Evolutionary conservation across 2,329 filamentous ascomycete species (phyloP).

Genomic region (Ilyonectria sp.): DNA sequence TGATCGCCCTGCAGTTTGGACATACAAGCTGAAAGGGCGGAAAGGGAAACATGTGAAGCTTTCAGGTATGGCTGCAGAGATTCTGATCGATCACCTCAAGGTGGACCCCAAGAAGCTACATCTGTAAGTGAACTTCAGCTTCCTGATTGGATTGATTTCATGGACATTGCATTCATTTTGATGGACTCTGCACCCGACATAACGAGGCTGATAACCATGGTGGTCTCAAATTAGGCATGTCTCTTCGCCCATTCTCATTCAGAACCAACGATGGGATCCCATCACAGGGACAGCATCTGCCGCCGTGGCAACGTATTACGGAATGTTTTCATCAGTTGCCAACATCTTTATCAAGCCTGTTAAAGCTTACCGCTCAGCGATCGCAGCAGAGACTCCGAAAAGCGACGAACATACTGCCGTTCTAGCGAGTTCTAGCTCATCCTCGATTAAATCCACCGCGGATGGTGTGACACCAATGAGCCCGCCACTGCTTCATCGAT

Average conservation of each 20-base stretch:
- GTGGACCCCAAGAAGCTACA: slow-evolving; percentile 28
- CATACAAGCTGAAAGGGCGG: background rate
- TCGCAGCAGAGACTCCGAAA: background rate
- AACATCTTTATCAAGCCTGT: slow-evolving; percentile 32
- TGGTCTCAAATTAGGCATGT: slow-evolving; percentile 8
- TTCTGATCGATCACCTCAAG: slow-evolving; percentile 12
- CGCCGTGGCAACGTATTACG: slow-evolving; percentile 5
- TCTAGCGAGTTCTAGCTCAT: too few relatives aligned
- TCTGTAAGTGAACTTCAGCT: background rate
- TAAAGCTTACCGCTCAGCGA: slow-evolving; percentile 21
- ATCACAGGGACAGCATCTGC: slow-evolving; percentile 25
- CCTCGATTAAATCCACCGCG: too few relatives aligned
- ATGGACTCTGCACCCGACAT: background rate
- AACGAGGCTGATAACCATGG: background rate
- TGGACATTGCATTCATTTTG: background rate
- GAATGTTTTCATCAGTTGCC: slow-evolving; percentile 16
- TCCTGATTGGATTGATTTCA: background rate
- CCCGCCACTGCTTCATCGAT: background rate
- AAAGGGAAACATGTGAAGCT: slow-evolving; percentile 8
- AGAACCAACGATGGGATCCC: slow-evolving; percentile 38
- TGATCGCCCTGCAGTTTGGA: slow-evolving; percentile 23
- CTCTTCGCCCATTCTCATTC: slow-evolving; percentile 12
- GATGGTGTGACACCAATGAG: background rate
- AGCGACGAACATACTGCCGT: background rate
- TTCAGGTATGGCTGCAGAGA: slow-evolving; percentile 32